Conservation (phyloP, 768 basidiomycete species). For the Lactarius quietus region DNA sequence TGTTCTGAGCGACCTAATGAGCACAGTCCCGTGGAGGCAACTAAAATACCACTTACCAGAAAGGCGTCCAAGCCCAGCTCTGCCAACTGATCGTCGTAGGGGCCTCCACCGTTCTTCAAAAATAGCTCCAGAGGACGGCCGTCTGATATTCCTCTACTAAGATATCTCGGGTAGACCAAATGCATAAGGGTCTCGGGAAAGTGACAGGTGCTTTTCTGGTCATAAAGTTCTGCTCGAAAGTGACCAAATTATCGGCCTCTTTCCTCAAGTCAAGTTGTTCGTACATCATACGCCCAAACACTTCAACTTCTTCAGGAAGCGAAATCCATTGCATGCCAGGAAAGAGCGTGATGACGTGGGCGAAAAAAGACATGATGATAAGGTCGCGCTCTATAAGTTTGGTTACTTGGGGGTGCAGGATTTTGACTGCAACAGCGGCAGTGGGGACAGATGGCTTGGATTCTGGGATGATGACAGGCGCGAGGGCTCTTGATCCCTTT, state of each 20-base stretch:
- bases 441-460: slow-evolving; percentile 74
- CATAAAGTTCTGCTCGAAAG: slow-evolving; percentile 85
- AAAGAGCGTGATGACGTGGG: slow-evolving; percentile 65
- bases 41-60: slow-evolving; percentile 52
- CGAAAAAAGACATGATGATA: slow-evolving; percentile 93
- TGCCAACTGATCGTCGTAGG: slow-evolving; percentile 85
- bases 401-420: slow-evolving; percentile 83
- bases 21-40: slow-evolving; percentile 2
- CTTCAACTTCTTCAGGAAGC: slow-evolving; percentile 88
- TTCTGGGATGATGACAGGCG: slow-evolving; percentile 45
- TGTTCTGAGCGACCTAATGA: slow-evolving; percentile 57
- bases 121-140: slow-evolving; percentile 88
- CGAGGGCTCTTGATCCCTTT: slow-evolving; percentile 47
- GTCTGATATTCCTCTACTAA: slow-evolving; percentile 93
- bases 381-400: slow-evolving; percentile 87
- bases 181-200: slow-evolving; percentile 83
- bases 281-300: slow-evolving; percentile 96
- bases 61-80: slow-evolving; percentile 95
- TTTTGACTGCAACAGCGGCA: slow-evolving; percentile 90
- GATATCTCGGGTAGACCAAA: slow-evolving; percentile 78
- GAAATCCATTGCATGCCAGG: slow-evolving; percentile 98
- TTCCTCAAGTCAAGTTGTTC: slow-evolving; percentile 88
- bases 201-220: slow-evolving; percentile 75
- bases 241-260: slow-evolving; percentile 83
- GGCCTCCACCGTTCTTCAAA: slow-evolving; percentile 85